These are phyloP conservation scores for Scutellaria baicalensis DNA, from an alignment of 257 asterid genomes.

Conservation along the genomic window DNA sequence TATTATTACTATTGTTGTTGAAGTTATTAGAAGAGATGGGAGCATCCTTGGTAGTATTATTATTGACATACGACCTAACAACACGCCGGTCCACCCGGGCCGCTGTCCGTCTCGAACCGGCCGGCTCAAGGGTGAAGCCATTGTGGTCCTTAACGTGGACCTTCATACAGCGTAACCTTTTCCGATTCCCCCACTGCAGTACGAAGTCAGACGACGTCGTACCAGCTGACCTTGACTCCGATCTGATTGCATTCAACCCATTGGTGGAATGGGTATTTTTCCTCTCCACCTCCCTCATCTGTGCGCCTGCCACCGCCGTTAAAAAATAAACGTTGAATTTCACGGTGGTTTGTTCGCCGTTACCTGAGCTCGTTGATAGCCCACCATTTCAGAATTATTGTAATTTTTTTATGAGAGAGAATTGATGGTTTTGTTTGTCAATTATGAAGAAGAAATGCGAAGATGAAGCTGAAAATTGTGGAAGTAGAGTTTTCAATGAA, in stretches of 20 bases:
- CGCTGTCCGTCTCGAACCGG: slow-evolving; percentile 35
- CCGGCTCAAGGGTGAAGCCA: slow-evolving; percentile 24
- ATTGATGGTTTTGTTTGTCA: background rate
- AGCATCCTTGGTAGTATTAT: slow-evolving; percentile 12
- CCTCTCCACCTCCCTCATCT: slow-evolving; percentile 47
- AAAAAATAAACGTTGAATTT: background rate
- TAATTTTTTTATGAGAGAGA: too few species aligned
- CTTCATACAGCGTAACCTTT: slow-evolving; percentile 75
- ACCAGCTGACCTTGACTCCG: slow-evolving; percentile 36
- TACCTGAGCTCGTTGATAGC: background rate
- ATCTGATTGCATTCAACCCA: slow-evolving; percentile 36
- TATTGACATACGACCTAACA: slow-evolving; percentile 48
- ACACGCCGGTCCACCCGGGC: slow-evolving; percentile 59
- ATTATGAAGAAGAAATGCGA: background rate
- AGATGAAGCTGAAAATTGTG: slow-evolving; percentile 10
- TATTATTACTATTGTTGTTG: background rate
- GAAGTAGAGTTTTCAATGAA: background rate
- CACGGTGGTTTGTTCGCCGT: slow-evolving; percentile 19
- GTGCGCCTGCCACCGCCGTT: slow-evolving; percentile 23
- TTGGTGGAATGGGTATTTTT: slow-evolving; percentile 24
- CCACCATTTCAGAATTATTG: too few species aligned
- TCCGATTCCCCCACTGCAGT: slow-evolving; percentile 84
- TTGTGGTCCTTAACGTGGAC: slow-evolving; percentile 36
- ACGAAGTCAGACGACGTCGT: slow-evolving; percentile 63
- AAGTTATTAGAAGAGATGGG: slow-evolving; percentile 16